A percentile compares a stretch with the other conserved stretches of the same genome.
phyloP scores from a whole-genome alignment of 164 flowering plant species.

The Berberis vulgaris region DNA sequence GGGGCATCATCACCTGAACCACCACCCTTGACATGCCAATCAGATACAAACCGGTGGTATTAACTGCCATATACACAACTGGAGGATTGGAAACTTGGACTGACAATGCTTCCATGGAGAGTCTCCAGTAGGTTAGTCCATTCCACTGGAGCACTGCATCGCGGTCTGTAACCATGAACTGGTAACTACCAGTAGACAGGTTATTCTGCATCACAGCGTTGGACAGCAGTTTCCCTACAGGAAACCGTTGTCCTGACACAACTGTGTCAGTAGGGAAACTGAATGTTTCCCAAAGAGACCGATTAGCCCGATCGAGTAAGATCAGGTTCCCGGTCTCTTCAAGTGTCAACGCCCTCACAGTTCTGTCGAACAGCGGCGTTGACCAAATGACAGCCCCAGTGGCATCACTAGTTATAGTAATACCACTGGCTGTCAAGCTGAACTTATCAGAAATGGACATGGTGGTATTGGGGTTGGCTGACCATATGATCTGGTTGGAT shows the following conservation, averaged over 20 bases:
- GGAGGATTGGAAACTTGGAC: background rate
- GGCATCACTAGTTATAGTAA: background rate
- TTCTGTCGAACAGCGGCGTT: slow-evolving; percentile 37
- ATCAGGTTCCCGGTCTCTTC: slow-evolving; percentile 61
- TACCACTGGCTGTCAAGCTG: background rate
- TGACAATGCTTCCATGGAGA: background rate
- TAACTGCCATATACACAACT: background rate
- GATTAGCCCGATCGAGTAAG: slow-evolving; percentile 45
- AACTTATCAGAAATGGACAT: background rate
- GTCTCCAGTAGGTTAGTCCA: background rate
- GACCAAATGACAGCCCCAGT: slow-evolving; percentile 41
- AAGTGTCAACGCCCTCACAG: slow-evolving; percentile 34
- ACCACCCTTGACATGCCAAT: slow-evolving; percentile 20
- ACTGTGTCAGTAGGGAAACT: slow-evolving; percentile 51
- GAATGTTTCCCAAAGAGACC: slow-evolving; percentile 66
- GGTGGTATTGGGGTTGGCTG: background rate
- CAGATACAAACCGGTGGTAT: slow-evolving; percentile 23
- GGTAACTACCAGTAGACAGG: background rate
- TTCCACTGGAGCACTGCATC: background rate
- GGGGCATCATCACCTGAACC: slow-evolving; percentile 24
- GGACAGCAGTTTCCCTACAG: background rate
- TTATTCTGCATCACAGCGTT: background rate
- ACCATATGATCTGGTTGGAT: background rate
- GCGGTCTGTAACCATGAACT: background rate
- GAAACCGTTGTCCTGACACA: background rate